These are phyloP conservation scores for Triadica sebifera DNA, from an alignment of 345 rosid genomes.

Conservation along the genomic window DNA sequence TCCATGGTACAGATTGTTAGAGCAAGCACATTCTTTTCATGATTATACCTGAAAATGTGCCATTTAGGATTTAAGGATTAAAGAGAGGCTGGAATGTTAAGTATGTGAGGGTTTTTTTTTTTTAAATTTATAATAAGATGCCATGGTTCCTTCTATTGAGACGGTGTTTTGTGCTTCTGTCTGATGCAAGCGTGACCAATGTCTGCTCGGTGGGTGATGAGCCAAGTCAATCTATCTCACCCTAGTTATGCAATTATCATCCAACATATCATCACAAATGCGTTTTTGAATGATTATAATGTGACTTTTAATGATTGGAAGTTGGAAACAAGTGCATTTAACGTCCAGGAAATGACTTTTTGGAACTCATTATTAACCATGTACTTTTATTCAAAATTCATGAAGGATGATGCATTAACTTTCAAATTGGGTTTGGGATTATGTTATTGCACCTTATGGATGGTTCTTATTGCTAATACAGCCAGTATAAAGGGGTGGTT, in stretches of 20 bases:
- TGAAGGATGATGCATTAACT: no score
- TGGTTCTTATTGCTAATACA: neutral
- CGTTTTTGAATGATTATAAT: neutral
- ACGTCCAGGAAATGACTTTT: no score
- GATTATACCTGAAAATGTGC: neutral
- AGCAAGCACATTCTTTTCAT: neutral
- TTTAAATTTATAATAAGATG: neutral
- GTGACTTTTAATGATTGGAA: neutral
- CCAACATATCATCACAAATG: neutral
- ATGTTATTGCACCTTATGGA: neutral
- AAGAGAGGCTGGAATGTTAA: neutral
- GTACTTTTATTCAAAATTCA: no score
- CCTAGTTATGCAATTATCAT: neutral
- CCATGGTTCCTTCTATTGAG: neutral
- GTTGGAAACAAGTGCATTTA: neutral
- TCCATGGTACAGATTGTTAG: neutral
- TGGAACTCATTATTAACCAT: no score
- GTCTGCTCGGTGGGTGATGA: neutral
- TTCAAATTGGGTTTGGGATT: neutral
- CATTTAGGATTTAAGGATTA: neutral
- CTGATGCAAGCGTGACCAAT: neutral
- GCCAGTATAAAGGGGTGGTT: neutral
- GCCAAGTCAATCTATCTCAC: neutral
- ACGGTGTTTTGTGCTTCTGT: neutral
- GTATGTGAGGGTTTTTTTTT: no score